Evolutionary conservation across 2,329 filamentous ascomycete species (phyloP).

Genomic region (Stemphylium vesicarium): DNA sequence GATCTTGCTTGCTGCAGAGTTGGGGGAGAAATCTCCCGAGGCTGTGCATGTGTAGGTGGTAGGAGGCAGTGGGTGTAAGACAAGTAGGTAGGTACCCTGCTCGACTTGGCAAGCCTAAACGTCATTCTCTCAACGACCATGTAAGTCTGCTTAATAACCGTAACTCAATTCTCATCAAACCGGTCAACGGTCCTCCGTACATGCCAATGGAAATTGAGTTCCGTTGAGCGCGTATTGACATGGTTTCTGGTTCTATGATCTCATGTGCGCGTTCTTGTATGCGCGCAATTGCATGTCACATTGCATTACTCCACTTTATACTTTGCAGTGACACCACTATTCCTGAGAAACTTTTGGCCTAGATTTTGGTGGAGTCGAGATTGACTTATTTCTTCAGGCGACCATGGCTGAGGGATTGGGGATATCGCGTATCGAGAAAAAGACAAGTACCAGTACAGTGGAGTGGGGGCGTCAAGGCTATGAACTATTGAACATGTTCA

Average conservation of each 20-base stretch:
- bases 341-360: neutral
- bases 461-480: neutral
- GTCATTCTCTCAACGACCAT: neutral
- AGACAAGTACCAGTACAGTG: neutral
- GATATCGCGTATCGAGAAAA: too few species aligned
- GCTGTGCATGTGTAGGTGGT: neutral
- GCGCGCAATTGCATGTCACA: constrained; percentile 20
- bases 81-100: neutral
- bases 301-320: constrained; percentile 10
- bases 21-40: neutral
- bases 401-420: neutral
- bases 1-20: neutral
- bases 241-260: neutral
- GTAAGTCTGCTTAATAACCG: neutral
- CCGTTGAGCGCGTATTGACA: neutral
- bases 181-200: neutral
- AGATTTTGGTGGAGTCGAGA: neutral
- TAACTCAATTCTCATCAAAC: neutral
- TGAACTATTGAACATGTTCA: constrained; percentile 1
- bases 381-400: neutral
- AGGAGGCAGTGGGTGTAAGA: neutral
- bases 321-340: neutral
- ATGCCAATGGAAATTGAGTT: neutral
- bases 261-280: constrained; percentile 9
- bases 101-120: neutral